Percentiles rank a stretch among this genome's conserved stretches.
Evolutionary conservation across 1,284 basidiomycete genomes (phyloP).

Genomic region (Athelia psychrophila): DNA sequence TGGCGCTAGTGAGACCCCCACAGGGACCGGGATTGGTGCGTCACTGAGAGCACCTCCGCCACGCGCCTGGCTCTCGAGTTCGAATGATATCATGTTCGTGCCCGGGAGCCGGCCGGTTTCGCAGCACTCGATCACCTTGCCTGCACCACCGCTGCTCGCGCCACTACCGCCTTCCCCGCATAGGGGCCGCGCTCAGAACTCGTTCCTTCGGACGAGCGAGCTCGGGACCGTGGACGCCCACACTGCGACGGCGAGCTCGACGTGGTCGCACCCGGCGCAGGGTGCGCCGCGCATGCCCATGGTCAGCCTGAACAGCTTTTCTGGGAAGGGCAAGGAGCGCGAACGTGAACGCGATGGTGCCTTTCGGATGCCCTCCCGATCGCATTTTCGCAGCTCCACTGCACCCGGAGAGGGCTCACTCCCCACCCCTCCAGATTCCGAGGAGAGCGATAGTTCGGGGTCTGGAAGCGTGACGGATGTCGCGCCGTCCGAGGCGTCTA

Average conservation of each 20-base stretch:
- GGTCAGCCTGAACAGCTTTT: no score
- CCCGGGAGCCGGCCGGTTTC: background rate
- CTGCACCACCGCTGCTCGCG: background rate
- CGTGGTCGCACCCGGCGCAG: no score
- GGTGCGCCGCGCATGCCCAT: no score
- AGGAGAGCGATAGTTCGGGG: background rate
- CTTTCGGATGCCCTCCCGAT: background rate
- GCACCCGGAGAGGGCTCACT: background rate
- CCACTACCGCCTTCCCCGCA: background rate
- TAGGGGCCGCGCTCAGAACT: no score
- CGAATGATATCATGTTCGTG: background rate
- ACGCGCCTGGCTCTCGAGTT: background rate
- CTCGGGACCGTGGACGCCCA: no score
- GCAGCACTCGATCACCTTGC: background rate
- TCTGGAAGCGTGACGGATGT: background rate
- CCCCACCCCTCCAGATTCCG: background rate
- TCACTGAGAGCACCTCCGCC: background rate
- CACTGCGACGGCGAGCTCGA: no score
- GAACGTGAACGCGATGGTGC: background rate
- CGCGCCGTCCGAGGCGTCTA: background rate
- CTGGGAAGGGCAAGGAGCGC: background rate
- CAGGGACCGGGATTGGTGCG: no score
- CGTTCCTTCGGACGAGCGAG: no score
- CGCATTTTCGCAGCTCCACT: background rate
- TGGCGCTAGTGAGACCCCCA: background rate